phyloP scores from a whole-genome alignment of 2,329 filamentous ascomycete species.

The Arthrocladium fulminans region DNA sequence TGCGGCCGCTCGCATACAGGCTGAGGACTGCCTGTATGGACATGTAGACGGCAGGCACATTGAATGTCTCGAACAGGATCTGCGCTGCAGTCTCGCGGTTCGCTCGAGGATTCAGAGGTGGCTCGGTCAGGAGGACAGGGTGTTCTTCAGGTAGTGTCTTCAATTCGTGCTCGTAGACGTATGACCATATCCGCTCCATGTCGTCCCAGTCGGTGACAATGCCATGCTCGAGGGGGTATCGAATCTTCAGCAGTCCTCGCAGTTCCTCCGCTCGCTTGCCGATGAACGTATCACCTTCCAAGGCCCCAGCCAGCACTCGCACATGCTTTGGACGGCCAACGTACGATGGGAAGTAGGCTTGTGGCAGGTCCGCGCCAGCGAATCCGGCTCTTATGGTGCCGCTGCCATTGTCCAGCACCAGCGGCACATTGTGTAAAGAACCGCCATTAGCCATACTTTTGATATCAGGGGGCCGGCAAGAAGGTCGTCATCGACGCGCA shows the following conservation, averaged over 20 bases:
- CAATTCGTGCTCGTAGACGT: slow-evolving; percentile 89
- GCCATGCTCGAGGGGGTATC: slow-evolving; percentile 91
- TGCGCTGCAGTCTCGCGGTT: slow-evolving; percentile 96
- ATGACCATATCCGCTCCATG: slow-evolving; percentile 99
- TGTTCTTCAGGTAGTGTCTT: slow-evolving; percentile 99
- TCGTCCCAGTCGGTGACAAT: slow-evolving; percentile 99
- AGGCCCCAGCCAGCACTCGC: slow-evolving; percentile 85
- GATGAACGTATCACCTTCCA: slow-evolving; percentile 96
- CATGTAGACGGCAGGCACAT: slow-evolving; percentile 90
- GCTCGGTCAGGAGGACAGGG: slow-evolving; percentile 90
- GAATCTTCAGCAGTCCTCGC: slow-evolving; percentile 86
- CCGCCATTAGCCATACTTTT: slow-evolving; percentile 20
- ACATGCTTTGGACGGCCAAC: slow-evolving; percentile 93
- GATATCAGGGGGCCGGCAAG: not conserved
- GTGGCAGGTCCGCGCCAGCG: slow-evolving; percentile 88
- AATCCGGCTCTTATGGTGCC: slow-evolving; percentile 96
- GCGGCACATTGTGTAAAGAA: slow-evolving; percentile 86
- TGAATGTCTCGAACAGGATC: slow-evolving; percentile 98
- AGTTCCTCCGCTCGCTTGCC: slow-evolving; percentile 85
- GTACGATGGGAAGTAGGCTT: slow-evolving; percentile 95
- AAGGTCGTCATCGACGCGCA: not conserved
- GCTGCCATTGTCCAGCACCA: slow-evolving; percentile 97
- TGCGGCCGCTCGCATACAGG: slow-evolving; percentile 88
- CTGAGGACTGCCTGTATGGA: slow-evolving; percentile 96
- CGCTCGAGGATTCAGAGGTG: slow-evolving; percentile 85